Conservation (phyloP, 1,284 basidiomycete genomes). For the Puccinia hordei region DNA sequence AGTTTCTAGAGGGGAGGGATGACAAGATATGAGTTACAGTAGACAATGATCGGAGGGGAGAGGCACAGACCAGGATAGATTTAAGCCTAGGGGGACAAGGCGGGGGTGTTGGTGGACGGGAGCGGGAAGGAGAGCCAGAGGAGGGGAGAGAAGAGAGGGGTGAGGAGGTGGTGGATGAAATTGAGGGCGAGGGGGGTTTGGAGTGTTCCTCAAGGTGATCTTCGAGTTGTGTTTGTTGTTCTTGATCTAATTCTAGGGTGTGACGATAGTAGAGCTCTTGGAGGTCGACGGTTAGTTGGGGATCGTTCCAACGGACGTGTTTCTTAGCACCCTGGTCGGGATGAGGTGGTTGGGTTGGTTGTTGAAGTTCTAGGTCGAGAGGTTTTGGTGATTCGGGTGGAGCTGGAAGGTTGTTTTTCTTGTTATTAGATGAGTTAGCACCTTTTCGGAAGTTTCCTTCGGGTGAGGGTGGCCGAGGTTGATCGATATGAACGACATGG, state of each 20-base stretch:
- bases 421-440: neutral
- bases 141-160: neutral
- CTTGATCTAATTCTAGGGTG: neutral
- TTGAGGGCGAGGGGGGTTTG: neutral
- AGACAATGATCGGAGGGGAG: neutral
- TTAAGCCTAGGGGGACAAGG: neutral
- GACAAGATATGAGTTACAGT: neutral
- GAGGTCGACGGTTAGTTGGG: neutral
- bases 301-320: neutral
- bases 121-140: neutral
- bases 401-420: neutral
- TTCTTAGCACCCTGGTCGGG: neutral
- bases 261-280: neutral
- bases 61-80: neutral
- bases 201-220: neutral
- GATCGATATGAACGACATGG: neutral
- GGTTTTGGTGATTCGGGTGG: neutral
- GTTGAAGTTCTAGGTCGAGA: too few relatives aligned
- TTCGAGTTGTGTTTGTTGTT: neutral
- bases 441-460: conserved; percentile 7
- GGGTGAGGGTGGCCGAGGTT: neutral
- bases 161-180: neutral
- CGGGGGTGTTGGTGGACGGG: neutral
- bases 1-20: neutral
- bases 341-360: neutral